These are phyloP conservation scores for Paramecium octaurelia DNA, from an alignment of 73 alveolate species.

Conservation along the genomic window DNA sequence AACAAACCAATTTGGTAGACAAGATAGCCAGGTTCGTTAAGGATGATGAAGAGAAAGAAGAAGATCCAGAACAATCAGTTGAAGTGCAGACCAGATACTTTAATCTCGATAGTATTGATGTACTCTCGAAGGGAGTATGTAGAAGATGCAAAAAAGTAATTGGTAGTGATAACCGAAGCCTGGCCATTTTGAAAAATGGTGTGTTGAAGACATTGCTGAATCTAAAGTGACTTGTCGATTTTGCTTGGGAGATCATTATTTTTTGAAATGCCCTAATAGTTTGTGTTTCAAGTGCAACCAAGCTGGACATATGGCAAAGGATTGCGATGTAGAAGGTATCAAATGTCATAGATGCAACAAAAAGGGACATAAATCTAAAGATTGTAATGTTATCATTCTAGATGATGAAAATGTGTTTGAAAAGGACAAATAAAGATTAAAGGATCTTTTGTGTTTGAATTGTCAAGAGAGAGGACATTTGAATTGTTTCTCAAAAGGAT, in stretches of 20 bases:
- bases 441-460: not conserved
- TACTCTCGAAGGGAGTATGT: conserved; percentile 31
- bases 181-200: conserved; percentile 52
- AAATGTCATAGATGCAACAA: conserved; percentile 28
- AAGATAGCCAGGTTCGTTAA: not conserved
- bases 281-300: conserved; percentile 29
- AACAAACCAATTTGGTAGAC: not conserved
- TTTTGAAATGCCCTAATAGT: conserved; percentile 23
- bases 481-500: not conserved
- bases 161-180: conserved; percentile 28
- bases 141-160: conserved; percentile 47
- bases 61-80: not conserved
- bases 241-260: conserved; percentile 34
- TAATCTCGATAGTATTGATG: not conserved
- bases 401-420: conserved; percentile 2
- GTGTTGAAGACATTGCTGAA: conserved; percentile 33
- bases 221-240: not conserved
- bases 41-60: not conserved
- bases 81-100: not conserved
- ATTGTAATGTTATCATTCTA: not conserved
- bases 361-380: conserved; percentile 35
- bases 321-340: not conserved
- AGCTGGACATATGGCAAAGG: conserved; percentile 43
- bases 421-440: not conserved
- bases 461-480: not conserved